Evolutionary conservation across 2,329 filamentous ascomycete species (phyloP), one percentile per base, ranked within the genome.

Genomic region (Alternaria tenuissima): DNA sequence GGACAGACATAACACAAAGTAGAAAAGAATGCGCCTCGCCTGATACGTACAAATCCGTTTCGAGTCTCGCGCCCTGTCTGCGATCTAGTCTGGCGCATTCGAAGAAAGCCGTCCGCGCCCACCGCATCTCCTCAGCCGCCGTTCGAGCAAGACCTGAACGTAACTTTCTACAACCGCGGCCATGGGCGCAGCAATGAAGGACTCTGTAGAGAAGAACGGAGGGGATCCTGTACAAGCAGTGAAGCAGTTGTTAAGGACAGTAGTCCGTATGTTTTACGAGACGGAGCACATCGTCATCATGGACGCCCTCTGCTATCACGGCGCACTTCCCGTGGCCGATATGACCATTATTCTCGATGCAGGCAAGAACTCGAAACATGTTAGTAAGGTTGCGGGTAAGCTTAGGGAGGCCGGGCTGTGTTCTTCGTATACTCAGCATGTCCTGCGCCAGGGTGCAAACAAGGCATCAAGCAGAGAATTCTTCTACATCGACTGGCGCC

Each of bases 401-500:
- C 85, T 99, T 53, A 88, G 89, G 69, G 93, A 97, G 76, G 93
- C 96, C 74, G 90, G 94, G 55, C 88, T 99, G 72, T 83, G 98
- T 60, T 87, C 89, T 68, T 89, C 94, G 71, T 89, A 89, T 77
- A 88, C 89, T 32, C 89, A 93, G 62, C 87, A 89, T 51, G 93
- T 97, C 76, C 82, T 91, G 56, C 89, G 90, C 67, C 91, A 94
- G 74, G 92, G 92, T 52, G 91, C 93, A 61, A 90, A 91, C 59
- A 89, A 93, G 53, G 91, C 92, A 5, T 89, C 91, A 67, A 93
- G 91, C 75, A 88, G 92, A 71, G 96, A 94, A 64, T 99, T 97
- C 85, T 99, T 96, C 82, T 99, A 92, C 80, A 94, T 99, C 76
- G 94, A 97, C 77, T 96, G 96, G 74, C 92, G 95, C 61, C 91